Evolutionary conservation across 208 protist genomes (phyloP).

Genomic region (Tetramitus jugosus): DNA sequence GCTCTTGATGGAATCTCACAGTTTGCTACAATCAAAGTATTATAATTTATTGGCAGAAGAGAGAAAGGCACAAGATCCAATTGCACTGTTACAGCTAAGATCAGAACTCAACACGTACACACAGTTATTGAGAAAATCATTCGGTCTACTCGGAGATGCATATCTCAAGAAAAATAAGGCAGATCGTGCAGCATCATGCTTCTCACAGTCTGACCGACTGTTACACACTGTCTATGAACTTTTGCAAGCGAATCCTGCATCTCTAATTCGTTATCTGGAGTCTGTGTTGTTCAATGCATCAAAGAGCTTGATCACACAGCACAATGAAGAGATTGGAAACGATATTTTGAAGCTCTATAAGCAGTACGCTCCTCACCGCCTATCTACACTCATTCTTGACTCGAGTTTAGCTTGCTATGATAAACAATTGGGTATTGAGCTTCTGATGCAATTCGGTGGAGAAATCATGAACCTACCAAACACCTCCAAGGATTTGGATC

Average conservation of each 20-base stretch:
- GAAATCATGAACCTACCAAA: too few relatives aligned
- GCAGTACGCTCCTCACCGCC: too few relatives aligned
- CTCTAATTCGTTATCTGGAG: background rate
- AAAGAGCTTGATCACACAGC: too few relatives aligned
- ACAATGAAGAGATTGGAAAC: too few relatives aligned
- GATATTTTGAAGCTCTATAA: too few relatives aligned
- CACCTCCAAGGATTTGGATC: too few relatives aligned
- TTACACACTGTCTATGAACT: background rate
- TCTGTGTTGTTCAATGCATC: conserved; percentile 10
- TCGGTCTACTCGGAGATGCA: background rate
- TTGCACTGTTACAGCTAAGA: background rate
- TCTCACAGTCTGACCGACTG: background rate
- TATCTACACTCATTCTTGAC: too few relatives aligned
- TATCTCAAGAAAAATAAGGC: background rate
- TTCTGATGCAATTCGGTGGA: too few relatives aligned
- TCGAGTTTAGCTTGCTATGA: too few relatives aligned
- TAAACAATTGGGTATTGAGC: too few relatives aligned
- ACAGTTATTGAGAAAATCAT: background rate
- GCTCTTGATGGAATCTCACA: background rate
- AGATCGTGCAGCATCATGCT: background rate
- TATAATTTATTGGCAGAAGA: background rate
- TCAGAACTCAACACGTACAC: background rate
- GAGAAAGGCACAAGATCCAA: background rate
- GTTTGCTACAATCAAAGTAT: conserved; percentile 10
- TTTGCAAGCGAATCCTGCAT: background rate